phyloP scores from a whole-genome alignment of 2,329 filamentous ascomycete species.

The Xylaria sp. region DNA sequence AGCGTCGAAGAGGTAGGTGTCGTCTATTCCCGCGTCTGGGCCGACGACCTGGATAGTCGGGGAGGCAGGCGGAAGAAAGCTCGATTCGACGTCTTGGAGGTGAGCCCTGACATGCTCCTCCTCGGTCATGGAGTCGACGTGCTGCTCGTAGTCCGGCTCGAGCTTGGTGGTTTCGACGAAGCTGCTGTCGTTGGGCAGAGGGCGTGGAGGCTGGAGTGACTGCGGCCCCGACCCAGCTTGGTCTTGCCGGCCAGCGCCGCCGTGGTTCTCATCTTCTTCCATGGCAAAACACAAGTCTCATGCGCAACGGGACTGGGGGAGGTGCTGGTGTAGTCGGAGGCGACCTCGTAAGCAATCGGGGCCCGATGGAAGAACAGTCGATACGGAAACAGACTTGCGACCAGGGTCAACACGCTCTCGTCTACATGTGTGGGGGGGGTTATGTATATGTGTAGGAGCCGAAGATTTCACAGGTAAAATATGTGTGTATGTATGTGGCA shows the following conservation, averaged over 20 bases:
- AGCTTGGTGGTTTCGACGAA: constrained; percentile 46
- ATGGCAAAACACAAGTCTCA: constrained; percentile 28
- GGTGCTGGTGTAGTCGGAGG: background rate
- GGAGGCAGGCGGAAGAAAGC: constrained; percentile 68
- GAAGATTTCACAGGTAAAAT: background rate
- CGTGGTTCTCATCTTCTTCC: constrained; percentile 39
- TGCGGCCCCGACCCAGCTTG: background rate
- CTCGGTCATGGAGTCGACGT: constrained; percentile 63
- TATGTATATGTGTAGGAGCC: background rate
- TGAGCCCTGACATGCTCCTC: constrained; percentile 64
- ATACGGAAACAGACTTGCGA: background rate
- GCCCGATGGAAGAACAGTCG: background rate
- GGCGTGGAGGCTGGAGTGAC: constrained; percentile 12
- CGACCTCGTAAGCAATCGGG: background rate
- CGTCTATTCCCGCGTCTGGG: constrained; percentile 61
- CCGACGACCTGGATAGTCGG: constrained; percentile 62
- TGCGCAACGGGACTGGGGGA: background rate
- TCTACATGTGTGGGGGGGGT: background rate
- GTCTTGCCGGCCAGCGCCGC: constrained; percentile 17
- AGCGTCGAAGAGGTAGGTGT: constrained; percentile 68
- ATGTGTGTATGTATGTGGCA: background rate
- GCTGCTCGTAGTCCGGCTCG: constrained; percentile 50
- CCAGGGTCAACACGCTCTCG: background rate
- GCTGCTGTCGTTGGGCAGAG: constrained; percentile 43
- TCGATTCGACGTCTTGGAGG: constrained; percentile 72